Percentiles rank a stretch among this genome's conserved stretches.
Conservation (phyloP, 1,139 yeast genomes). For the Candida sp. region DNA sequence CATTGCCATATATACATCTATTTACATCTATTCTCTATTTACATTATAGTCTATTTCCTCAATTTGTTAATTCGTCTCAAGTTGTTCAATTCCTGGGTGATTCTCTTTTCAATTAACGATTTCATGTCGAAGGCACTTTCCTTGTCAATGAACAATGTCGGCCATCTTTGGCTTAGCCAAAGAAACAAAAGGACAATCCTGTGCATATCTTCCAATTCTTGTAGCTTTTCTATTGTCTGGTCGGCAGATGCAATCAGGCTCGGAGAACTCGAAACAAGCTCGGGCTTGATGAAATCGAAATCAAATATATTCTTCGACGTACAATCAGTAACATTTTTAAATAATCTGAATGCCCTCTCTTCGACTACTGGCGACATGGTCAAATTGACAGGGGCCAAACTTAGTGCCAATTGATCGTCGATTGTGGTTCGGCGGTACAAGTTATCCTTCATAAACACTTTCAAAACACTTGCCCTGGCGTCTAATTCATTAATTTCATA, state of each 20-base stretch:
- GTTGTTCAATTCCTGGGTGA: slow-evolving; percentile 55
- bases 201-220: slow-evolving; percentile 66
- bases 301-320: slow-evolving; percentile 42
- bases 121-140: slow-evolving; percentile 73
- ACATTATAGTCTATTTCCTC: background rate
- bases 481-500: slow-evolving; percentile 45
- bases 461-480: slow-evolving; percentile 39
- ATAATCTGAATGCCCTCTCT: slow-evolving; percentile 27
- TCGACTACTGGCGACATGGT: slow-evolving; percentile 22
- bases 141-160: slow-evolving; percentile 72
- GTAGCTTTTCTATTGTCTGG: slow-evolving; percentile 34
- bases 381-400: slow-evolving; percentile 56
- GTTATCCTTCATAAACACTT: slow-evolving; percentile 38
- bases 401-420: slow-evolving; percentile 56
- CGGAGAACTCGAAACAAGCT: slow-evolving; percentile 22
- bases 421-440: slow-evolving; percentile 23
- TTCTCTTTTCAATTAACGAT: slow-evolving; percentile 59
- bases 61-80: slow-evolving; percentile 23
- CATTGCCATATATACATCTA: background rate
- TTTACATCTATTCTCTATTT: background rate
- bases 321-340: slow-evolving; percentile 35
- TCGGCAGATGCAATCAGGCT: slow-evolving; percentile 15
- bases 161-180: slow-evolving; percentile 90
- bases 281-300: slow-evolving; percentile 33
- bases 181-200: slow-evolving; percentile 63